Evolutionary conservation across 305 asterid species (phyloP).

Genomic region (Fraxinus nigra): DNA sequence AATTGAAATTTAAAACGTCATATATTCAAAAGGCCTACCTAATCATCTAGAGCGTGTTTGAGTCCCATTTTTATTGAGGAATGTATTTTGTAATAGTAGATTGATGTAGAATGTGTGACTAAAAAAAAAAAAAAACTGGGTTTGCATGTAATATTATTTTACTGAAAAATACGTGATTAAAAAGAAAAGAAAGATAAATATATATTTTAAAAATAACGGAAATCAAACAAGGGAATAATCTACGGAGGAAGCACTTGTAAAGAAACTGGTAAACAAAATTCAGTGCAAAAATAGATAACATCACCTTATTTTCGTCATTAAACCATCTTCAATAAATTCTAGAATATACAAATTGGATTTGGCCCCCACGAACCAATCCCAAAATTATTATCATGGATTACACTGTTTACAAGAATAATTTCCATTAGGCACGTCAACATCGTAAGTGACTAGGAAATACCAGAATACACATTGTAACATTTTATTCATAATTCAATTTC

Average conservation of each 20-base stretch:
- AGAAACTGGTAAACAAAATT: neutral
- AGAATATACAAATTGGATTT: neutral
- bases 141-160: too few relatives aligned
- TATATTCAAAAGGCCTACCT: neutral
- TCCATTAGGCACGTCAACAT: neutral
- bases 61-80: too few relatives aligned
- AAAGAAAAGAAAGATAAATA: too few relatives aligned
- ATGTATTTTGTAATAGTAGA: too few relatives aligned
- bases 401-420: neutral
- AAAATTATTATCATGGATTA: neutral
- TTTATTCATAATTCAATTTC: slow-evolving; percentile 17
- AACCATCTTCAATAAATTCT: neutral
- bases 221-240: too few relatives aligned
- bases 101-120: too few relatives aligned
- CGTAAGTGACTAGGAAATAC: neutral
- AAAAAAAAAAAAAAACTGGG: too few relatives aligned
- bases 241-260: neutral
- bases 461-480: neutral
- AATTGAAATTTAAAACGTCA: neutral
- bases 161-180: too few relatives aligned
- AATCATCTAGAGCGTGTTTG: neutral
- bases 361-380: slow-evolving; percentile 2
- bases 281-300: neutral
- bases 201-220: too few relatives aligned
- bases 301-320: neutral